phyloP scores from a whole-genome alignment of 2,329 filamentous ascomycete genomes.

The Bimuria novae-zelandiae region DNA sequence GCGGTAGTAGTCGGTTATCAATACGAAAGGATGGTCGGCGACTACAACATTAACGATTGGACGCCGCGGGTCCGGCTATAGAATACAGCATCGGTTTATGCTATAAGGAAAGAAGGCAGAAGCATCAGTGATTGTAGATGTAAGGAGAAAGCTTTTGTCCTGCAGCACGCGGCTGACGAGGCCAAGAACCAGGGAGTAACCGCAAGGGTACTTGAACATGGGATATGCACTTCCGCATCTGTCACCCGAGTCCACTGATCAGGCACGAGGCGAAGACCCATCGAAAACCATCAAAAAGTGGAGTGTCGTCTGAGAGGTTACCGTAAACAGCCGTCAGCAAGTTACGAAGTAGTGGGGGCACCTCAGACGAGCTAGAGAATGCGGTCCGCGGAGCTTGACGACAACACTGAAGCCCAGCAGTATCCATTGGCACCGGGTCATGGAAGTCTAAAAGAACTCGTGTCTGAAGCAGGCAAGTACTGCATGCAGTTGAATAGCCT shows the following conservation, averaged over 20 bases:
- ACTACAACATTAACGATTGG: neutral
- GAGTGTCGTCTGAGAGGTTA: neutral
- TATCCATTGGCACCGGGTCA: no score
- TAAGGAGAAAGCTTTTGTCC: neutral
- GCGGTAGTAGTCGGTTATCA: no score
- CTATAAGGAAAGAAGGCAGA: neutral
- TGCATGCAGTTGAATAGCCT: neutral
- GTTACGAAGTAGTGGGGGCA: neutral
- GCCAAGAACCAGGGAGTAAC: neutral
- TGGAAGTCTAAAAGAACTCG: neutral
- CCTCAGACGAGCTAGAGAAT: neutral
- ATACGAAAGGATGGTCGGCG: neutral
- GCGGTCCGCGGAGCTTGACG: neutral
- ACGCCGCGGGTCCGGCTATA: neutral
- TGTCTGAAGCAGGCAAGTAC: neutral
- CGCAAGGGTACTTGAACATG: neutral
- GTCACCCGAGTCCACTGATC: neutral
- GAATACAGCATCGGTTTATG: neutral
- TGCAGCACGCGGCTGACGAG: constrained; percentile 1
- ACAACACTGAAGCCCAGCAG: neutral
- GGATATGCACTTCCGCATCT: neutral
- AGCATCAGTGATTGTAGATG: neutral
- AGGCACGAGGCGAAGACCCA: neutral
- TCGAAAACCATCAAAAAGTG: neutral
- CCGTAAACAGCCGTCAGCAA: neutral